A percentile compares a stretch with the other conserved stretches of the same genome.
Evolutionary conservation across 805 yeast species (phyloP).

Genomic region (Yarrowia yakushimensis): DNA sequence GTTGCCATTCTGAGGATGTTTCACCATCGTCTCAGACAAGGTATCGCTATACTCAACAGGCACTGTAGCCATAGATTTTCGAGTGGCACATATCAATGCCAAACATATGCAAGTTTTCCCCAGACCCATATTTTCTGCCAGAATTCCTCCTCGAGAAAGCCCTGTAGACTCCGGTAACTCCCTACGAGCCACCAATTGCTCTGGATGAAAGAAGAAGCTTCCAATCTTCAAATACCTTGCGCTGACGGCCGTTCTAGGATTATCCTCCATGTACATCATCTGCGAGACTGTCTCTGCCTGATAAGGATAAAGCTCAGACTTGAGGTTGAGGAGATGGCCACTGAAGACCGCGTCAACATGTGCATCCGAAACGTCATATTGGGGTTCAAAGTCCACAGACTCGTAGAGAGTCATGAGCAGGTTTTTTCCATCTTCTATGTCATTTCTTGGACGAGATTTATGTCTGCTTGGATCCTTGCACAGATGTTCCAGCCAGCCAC

Average conservation of each 20-base stretch:
- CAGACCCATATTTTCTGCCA: slow-evolving; percentile 67
- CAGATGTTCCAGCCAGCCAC: not conserved
- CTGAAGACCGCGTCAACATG: not conserved
- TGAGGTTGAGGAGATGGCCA: not conserved
- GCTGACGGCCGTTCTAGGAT: not conserved
- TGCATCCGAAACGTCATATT: not conserved
- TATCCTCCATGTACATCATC: slow-evolving; percentile 18
- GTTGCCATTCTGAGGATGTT: not conserved
- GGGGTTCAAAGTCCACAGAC: not conserved
- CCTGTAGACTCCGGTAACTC: not conserved
- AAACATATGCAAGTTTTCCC: slow-evolving; percentile 63
- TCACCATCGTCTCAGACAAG: not conserved
- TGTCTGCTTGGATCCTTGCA: not conserved
- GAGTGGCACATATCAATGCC: slow-evolving; percentile 54
- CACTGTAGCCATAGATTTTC: slow-evolving; percentile 28
- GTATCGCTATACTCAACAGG: not conserved
- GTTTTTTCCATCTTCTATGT: not conserved
- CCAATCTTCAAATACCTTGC: not conserved
- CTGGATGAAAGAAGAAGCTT: not conserved
- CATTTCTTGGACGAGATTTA: not conserved
- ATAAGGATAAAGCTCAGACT: not conserved
- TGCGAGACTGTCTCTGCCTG: slow-evolving; percentile 6
- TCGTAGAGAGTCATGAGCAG: not conserved
- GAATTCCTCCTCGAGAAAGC: slow-evolving; percentile 49
- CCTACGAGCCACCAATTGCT: not conserved